These are phyloP conservation scores for Aspergillus sparsus DNA, from an alignment of 495 filamentous ascomycete species.

Conservation along the genomic window DNA sequence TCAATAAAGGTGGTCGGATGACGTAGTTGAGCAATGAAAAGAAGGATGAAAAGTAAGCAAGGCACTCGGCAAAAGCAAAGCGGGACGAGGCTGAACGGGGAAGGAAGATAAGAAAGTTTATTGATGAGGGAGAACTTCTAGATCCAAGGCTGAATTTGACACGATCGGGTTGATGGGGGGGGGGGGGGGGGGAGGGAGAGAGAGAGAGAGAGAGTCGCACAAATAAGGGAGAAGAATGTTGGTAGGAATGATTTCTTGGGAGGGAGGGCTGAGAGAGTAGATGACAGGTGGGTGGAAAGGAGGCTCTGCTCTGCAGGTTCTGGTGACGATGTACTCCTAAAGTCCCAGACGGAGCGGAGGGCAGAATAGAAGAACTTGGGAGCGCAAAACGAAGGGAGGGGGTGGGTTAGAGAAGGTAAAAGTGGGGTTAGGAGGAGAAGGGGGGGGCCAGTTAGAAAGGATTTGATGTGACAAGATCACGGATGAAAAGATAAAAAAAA, in stretches of 20 bases:
- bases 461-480: background rate
- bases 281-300: conserved; percentile 6
- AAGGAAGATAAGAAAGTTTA: background rate
- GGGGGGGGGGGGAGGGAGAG: conserved; percentile 1
- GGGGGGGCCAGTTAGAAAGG: background rate
- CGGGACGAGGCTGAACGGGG: conserved; percentile 9
- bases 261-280: background rate
- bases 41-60: conserved; percentile 15
- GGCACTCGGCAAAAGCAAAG: conserved; percentile 5
- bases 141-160: conserved; percentile 11
- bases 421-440: background rate
- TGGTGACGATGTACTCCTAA: background rate
- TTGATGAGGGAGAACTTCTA: background rate
- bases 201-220: background rate
- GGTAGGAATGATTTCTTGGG: background rate
- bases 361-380: background rate
- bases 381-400: background rate
- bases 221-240: background rate
- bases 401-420: background rate
- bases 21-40: conserved; percentile 10
- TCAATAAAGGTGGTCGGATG: conserved; percentile 6
- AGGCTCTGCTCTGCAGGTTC: conserved; percentile 10
- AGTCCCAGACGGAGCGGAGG: background rate
- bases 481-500: background rate
- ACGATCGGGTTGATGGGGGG: background rate